Base-by-base conservation (phyloP, 345 rosid species). In the Citrus glauca region DNA sequence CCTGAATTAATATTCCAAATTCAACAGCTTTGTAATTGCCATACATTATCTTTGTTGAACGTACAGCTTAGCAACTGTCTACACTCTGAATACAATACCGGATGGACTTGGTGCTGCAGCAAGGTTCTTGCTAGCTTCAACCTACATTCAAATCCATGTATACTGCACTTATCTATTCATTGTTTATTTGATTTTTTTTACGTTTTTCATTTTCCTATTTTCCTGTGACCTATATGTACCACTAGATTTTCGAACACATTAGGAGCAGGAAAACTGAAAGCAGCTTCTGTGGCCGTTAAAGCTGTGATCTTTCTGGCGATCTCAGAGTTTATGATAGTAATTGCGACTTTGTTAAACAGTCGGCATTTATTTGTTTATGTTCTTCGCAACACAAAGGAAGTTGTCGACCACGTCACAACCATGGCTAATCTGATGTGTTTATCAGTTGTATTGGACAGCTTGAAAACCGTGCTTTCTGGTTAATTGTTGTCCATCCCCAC, bases 31-130 rank as follows among this genome's bases (percentile, higher is more conserved):
- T 61, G 20, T 28, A 11, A 48, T 79, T 65, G 35, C 16, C 37
- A 14, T 11, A 63, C 16, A 13, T 17, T 50, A 50, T 5, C 32
- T 32, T 59, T 7, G 74, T 56, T 24, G 20, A 80, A 72, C 50
- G 50, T 10, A 42, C 90, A 91, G 95, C 76, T 81, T 91, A 27
- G 74, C 91, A 74, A 90, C 89, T 40, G 66, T 85, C 48, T 67
- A 87, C 14, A 64, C 91, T 35, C 78, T 90, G 80, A 87, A 77
- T 70, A 81, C 84, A 64, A 89, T 89, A 63, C 38, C 38, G 30
- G 67, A 63, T 30, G 67, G 38, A 63, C 67, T 63, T 1, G 9
- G 67, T 14, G 67, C 67, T 0, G 67, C 67, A 4, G 67, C 38
- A 30, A 63, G 67, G 38, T 63, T 63, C 30, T 33, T 40, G 45